Conservation (phyloP, 2,329 filamentous ascomycete genomes). For the Colletotrichum godetiae region DNA sequence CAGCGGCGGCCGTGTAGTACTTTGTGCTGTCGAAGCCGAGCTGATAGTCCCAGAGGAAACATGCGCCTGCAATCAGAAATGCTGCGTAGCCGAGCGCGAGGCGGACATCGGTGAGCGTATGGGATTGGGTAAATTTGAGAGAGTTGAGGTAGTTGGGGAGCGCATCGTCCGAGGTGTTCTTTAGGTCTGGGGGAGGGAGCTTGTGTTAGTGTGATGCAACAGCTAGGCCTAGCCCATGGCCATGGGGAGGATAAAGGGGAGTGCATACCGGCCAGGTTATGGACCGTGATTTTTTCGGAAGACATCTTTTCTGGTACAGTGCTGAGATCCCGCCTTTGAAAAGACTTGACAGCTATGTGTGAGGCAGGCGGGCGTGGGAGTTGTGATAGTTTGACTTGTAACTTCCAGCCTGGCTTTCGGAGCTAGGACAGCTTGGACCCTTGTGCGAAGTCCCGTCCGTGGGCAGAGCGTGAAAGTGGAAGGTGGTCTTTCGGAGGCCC, state of each 20-base stretch:
- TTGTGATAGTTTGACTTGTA: slow-evolving; percentile 28
- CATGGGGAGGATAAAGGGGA: not conserved
- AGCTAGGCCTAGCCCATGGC: not conserved
- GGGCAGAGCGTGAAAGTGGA: slow-evolving; percentile 31
- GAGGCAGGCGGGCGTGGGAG: not conserved
- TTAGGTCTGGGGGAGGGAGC: slow-evolving; percentile 75
- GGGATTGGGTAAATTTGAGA: slow-evolving; percentile 85
- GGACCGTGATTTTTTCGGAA: slow-evolving; percentile 71
- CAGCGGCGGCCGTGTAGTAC: slow-evolving; percentile 81
- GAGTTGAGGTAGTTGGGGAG: slow-evolving; percentile 93
- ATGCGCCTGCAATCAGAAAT: slow-evolving; percentile 82
- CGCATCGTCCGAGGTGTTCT: slow-evolving; percentile 96
- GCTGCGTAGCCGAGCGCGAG: slow-evolving; percentile 86
- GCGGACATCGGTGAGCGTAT: slow-evolving; percentile 84
- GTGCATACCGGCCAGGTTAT: slow-evolving; percentile 71
- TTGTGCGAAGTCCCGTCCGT: slow-evolving; percentile 12
- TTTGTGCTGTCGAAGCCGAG: slow-evolving; percentile 90
- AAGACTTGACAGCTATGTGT: not conserved
- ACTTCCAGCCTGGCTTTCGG: slow-evolving; percentile 35
- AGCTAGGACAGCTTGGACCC: slow-evolving; percentile 33
- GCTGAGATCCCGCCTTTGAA: not conserved
- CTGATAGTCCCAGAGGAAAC: slow-evolving; percentile 93
- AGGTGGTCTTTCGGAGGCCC: slow-evolving; percentile 39
- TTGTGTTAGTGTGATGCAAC: slow-evolving; percentile 33
- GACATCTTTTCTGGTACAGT: slow-evolving; percentile 46